Percentiles rank a stretch among this genome's conserved stretches.
These are phyloP conservation scores for Cladosporium halotolerans DNA, from an alignment of 2,329 filamentous ascomycete species.

Conservation along the genomic window DNA sequence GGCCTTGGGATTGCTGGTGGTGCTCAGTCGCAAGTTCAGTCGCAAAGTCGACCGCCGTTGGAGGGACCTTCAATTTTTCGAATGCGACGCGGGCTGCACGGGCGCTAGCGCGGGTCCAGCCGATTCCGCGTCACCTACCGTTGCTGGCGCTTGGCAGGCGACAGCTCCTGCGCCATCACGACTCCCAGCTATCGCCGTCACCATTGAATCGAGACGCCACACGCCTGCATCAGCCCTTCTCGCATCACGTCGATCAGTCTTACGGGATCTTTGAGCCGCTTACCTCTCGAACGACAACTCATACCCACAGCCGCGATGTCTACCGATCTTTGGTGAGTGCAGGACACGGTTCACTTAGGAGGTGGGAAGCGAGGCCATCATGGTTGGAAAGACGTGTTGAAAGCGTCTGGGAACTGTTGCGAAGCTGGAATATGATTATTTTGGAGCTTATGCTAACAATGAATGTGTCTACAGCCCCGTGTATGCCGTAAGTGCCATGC, in stretches of 20 bases:
- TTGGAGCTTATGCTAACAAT: neutral
- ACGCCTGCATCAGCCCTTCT: constrained; percentile 9
- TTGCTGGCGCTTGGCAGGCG: neutral
- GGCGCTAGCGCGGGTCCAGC: constrained; percentile 1
- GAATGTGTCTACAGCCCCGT: constrained; percentile 64
- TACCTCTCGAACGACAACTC: neutral
- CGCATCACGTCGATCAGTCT: constrained; percentile 3
- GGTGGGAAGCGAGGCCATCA: neutral
- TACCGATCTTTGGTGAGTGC: constrained; percentile 66
- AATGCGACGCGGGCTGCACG: neutral
- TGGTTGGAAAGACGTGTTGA: constrained; percentile 11
- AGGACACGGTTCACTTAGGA: constrained; percentile 32
- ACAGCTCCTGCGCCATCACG: constrained; percentile 2
- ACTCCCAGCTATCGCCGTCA: constrained; percentile 11
- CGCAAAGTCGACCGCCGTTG: neutral
- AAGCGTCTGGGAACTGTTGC: neutral
- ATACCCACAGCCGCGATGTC: constrained; percentile 54
- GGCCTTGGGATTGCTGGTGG: constrained; percentile 22
- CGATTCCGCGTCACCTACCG: neutral
- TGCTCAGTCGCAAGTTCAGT: constrained; percentile 8
- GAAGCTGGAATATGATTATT: neutral
- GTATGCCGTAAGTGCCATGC: constrained; percentile 80
- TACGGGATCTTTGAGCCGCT: neutral
- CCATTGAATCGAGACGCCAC: constrained; percentile 9
- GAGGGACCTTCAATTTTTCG: constrained; percentile 7